Conservation (phyloP, 202 grass and related monocot genomes). For the Brachypodium distachyon region DNA sequence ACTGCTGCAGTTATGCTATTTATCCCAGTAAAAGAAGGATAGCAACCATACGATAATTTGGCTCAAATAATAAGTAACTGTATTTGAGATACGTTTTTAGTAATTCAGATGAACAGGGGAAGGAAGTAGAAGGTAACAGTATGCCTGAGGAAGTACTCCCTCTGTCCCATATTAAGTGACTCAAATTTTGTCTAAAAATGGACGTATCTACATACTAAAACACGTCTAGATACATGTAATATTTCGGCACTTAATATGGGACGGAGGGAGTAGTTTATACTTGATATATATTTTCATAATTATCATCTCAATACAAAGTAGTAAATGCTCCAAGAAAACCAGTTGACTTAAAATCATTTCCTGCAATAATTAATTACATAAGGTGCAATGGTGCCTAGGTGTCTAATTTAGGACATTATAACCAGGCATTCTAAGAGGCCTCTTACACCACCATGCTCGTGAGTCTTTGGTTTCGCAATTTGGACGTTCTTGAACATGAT, state of each 20-base stretch:
- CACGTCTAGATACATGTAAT: too few species aligned
- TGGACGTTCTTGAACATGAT: too few species aligned
- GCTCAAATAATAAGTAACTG: background rate
- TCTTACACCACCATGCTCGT: too few species aligned
- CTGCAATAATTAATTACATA: background rate
- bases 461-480: too few species aligned
- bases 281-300: background rate
- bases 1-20: background rate
- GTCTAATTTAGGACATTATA: too few species aligned
- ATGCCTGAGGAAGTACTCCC: background rate
- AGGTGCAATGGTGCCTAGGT: background rate
- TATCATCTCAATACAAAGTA: background rate
- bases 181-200: too few species aligned
- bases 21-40: background rate
- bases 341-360: background rate
- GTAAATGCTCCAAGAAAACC: background rate
- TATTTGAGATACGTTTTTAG: background rate
- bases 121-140: slow-evolving; percentile 5
- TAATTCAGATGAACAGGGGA: background rate
- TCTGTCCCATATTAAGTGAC: too few species aligned
- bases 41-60: background rate
- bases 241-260: too few species aligned
- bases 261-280: too few species aligned
- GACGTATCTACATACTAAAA: too few species aligned
- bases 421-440: too few species aligned